Percentiles rank a stretch among this genome's conserved stretches.
phyloP scores from a whole-genome alignment of 306 rosid species.

The Purshia tridentata region DNA sequence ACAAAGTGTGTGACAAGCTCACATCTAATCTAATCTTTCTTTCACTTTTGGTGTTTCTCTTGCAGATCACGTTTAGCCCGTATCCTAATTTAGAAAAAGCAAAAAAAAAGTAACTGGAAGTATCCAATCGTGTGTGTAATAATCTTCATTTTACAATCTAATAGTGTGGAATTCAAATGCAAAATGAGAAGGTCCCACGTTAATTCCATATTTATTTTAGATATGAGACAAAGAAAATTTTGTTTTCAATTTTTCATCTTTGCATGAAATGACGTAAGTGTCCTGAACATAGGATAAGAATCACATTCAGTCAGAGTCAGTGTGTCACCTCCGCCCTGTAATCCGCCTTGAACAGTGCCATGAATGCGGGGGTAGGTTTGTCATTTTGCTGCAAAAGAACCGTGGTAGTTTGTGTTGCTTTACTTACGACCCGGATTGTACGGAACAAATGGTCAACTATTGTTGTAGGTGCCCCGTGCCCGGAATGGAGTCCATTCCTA shows the following conservation, averaged over 20 bases:
- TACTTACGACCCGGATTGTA: slow-evolving; percentile 9
- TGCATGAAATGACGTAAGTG: slow-evolving; percentile 27
- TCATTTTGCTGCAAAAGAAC: slow-evolving; percentile 22
- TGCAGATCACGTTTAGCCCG: neutral
- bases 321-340: neutral
- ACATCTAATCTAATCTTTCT: neutral
- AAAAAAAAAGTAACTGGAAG: neutral
- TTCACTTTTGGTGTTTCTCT: slow-evolving; percentile 5
- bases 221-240: too few species aligned
- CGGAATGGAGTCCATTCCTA: neutral
- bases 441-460: slow-evolving; percentile 20
- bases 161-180: too few species aligned
- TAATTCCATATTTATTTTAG: too few species aligned
- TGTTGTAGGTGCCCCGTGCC: neutral
- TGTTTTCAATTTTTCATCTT: too few species aligned
- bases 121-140: too few species aligned
- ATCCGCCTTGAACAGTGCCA: slow-evolving; percentile 6
- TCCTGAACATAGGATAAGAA: slow-evolving; percentile 3
- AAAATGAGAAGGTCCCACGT: too few species aligned
- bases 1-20: neutral
- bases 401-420: neutral
- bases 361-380: slow-evolving; percentile 32
- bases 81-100: too few species aligned
- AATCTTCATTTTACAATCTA: neutral
- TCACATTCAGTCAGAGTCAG: neutral